Conservation (phyloP, 495 filamentous ascomycete species). For the Alectoria sarmentosa region DNA sequence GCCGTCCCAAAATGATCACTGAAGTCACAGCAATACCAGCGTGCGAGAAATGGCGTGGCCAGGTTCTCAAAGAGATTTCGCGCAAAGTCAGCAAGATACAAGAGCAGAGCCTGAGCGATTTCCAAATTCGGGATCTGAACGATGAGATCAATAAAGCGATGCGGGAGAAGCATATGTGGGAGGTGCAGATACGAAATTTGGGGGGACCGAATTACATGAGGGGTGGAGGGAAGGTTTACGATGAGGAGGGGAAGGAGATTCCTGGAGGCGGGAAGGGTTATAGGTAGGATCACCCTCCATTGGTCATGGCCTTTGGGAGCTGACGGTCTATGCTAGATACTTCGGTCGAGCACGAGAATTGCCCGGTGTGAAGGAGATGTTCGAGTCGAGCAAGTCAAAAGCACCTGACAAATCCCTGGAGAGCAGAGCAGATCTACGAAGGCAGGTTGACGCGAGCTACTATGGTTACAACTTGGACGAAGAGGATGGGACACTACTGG, state of each 20-base stretch:
- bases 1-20: conserved; percentile 84
- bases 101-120: conserved; percentile 80
- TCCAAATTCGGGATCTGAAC: conserved; percentile 95
- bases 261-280: conserved; percentile 86
- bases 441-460: conserved; percentile 86
- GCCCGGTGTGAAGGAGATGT: conserved; percentile 94
- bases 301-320: too few species aligned
- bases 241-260: conserved; percentile 88
- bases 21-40: conserved; percentile 72
- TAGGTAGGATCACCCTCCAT: conserved; percentile 36
- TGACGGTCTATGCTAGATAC: conserved; percentile 42
- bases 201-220: conserved; percentile 98
- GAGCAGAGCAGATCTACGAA: conserved; percentile 61
- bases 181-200: conserved; percentile 87
- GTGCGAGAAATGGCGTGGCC: conserved; percentile 97
- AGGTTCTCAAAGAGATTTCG: conserved; percentile 94
- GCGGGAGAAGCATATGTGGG: conserved; percentile 98
- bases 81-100: conserved; percentile 96
- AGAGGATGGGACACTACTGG: conserved; percentile 78
- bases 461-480: conserved; percentile 94
- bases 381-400: conserved; percentile 66
- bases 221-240: conserved; percentile 73
- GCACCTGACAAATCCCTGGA: conserved; percentile 53
- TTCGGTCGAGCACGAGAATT: conserved; percentile 88
- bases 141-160: conserved; percentile 99